These are phyloP conservation scores for Carex cristatella DNA, from an alignment of 176 grass and related monocot genomes.

Conservation along the genomic window DNA sequence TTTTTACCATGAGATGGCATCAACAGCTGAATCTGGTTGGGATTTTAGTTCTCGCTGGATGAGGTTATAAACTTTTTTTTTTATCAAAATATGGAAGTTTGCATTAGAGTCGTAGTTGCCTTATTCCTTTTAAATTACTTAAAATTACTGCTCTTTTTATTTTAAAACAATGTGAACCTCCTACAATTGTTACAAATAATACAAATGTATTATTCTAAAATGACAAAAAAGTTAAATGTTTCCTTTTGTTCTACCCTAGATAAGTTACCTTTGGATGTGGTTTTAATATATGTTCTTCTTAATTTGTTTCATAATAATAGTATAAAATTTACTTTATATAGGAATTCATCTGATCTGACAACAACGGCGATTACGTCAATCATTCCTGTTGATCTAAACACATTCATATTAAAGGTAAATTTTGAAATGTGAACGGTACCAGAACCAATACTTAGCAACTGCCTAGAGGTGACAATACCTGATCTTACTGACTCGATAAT, in stretches of 20 bases:
- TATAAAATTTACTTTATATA: constrained; percentile 30
- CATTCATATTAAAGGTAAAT: constrained; percentile 79
- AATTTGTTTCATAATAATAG: neutral
- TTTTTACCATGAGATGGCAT: constrained; percentile 72
- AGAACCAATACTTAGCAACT: neutral
- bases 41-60: constrained; percentile 99
- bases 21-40: constrained; percentile 92
- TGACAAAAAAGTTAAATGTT: neutral
- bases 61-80: constrained; percentile 46
- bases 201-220: neutral
- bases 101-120: neutral
- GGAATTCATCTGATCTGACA: constrained; percentile 71
- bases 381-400: constrained; percentile 86
- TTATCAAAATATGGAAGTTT: neutral
- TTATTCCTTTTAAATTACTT: neutral
- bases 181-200: neutral
- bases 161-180: neutral
- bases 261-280: neutral
- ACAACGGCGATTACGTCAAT: constrained; percentile 60
- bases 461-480: neutral
- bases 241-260: neutral
- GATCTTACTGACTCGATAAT: neutral
- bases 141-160: neutral
- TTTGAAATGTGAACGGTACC: neutral
- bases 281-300: neutral